Evolutionary conservation across 352 stramenopile genomes (phyloP).

Genomic region (Phytophthora megakarya): DNA sequence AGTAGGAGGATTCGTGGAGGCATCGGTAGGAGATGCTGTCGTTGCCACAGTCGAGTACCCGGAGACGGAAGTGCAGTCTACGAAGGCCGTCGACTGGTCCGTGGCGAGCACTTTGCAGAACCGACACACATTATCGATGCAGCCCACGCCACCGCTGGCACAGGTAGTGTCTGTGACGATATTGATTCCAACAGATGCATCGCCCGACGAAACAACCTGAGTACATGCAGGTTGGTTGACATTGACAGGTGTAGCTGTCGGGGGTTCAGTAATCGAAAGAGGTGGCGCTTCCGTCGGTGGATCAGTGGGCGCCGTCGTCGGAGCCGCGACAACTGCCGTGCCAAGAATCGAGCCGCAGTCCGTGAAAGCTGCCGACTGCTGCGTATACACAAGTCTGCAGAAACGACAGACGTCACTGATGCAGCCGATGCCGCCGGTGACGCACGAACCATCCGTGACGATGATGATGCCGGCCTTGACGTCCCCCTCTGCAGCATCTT

Average conservation of each 20-base stretch:
- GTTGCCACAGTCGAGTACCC: constrained; percentile 3
- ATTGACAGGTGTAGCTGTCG: constrained; percentile 5
- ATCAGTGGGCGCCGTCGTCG: neutral
- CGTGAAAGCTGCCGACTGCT: constrained; percentile 29
- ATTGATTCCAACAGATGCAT: constrained; percentile 33
- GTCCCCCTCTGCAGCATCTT: constrained; percentile 19
- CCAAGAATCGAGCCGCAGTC: constrained; percentile 26
- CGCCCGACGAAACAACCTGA: constrained; percentile 28
- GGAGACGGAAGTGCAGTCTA: constrained; percentile 21
- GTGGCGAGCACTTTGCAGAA: constrained; percentile 43
- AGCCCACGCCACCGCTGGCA: constrained; percentile 35
- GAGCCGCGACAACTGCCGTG: neutral
- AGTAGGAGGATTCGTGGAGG: constrained; percentile 1
- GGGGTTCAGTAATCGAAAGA: neutral
- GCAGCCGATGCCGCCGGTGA: constrained; percentile 38
- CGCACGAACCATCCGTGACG: constrained; percentile 32
- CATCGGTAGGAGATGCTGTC: neutral
- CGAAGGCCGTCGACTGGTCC: constrained; percentile 25
- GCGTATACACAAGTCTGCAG: constrained; percentile 35
- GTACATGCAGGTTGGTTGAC: constrained; percentile 7
- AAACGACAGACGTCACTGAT: constrained; percentile 37
- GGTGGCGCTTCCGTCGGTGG: neutral
- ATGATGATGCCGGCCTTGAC: constrained; percentile 37
- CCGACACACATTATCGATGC: constrained; percentile 42
- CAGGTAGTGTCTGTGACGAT: constrained; percentile 39